Conservation (phyloP, 495 filamentous ascomycete genomes). For the Xylaria grammica region DNA sequence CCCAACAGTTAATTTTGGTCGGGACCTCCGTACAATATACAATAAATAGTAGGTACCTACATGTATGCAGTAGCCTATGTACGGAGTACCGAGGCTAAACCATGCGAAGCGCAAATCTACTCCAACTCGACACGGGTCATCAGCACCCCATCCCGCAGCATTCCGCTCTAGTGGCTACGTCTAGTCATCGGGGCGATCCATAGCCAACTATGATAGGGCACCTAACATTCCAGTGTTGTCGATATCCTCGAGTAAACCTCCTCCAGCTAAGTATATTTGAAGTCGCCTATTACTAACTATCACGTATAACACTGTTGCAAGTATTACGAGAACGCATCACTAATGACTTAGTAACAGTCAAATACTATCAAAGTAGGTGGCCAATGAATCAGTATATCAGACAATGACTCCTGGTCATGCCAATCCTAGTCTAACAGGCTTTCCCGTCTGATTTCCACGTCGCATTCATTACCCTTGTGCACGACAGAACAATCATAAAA, state of each 20-base stretch:
- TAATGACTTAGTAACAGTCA: background rate
- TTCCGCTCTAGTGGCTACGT: too few relatives aligned
- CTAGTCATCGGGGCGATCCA: too few relatives aligned
- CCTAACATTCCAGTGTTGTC: too few relatives aligned
- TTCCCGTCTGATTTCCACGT: background rate
- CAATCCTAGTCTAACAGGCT: conserved; percentile 8
- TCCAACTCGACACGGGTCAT: too few relatives aligned
- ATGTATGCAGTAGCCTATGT: too few relatives aligned
- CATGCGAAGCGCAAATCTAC: too few relatives aligned
- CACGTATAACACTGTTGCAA: background rate
- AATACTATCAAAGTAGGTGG: background rate
- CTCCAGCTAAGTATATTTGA: background rate
- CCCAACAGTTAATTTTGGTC: too few relatives aligned
- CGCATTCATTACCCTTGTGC: background rate
- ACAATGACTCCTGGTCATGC: background rate
- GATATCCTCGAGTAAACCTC: background rate
- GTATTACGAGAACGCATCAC: background rate
- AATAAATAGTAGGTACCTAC: too few relatives aligned
- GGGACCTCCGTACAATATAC: too few relatives aligned
- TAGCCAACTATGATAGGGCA: too few relatives aligned
- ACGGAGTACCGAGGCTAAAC: too few relatives aligned
- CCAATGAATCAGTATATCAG: background rate
- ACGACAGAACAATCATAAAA: background rate
- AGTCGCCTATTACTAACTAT: background rate
- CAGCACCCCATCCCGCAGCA: too few relatives aligned